Evolutionary conservation across 164 flowering plant genomes (phyloP).

Genomic region (Liriodendron chinense): DNA sequence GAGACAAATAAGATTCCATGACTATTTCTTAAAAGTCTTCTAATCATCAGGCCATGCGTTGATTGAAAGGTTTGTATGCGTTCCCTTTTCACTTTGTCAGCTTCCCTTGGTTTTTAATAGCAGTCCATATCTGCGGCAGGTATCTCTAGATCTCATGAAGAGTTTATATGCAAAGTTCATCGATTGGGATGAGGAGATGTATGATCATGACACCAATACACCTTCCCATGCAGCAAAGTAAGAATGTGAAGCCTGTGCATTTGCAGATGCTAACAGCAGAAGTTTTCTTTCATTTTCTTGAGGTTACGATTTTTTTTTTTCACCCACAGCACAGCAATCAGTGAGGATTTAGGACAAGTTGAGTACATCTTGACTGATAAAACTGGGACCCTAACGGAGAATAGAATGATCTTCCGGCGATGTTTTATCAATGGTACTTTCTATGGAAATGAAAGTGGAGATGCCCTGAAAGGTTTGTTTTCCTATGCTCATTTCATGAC

Average conservation of each 20-base stretch:
- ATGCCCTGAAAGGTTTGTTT: conserved; percentile 83
- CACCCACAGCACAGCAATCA: conserved; percentile 94
- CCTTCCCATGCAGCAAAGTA: conserved; percentile 93
- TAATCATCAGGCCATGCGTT: no score
- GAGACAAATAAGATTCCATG: no score
- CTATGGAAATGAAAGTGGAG: conserved; percentile 89
- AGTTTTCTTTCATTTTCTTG: conserved; percentile 14
- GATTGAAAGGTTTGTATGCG: background rate
- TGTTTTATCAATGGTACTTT: conserved; percentile 77
- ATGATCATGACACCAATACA: conserved; percentile 72
- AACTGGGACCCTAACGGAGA: conserved; percentile 98
- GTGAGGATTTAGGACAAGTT: conserved; percentile 98
- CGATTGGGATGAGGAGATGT: conserved; percentile 94
- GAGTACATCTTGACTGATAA: conserved; percentile 98
- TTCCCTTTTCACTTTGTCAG: background rate
- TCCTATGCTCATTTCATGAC: background rate
- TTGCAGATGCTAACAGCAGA: background rate
- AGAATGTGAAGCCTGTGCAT: conserved; percentile 19
- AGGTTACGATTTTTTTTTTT: conserved; percentile 24
- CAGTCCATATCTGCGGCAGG: conserved; percentile 43
- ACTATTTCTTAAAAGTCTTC: no score
- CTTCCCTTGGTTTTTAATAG: background rate
- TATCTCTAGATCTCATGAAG: conserved; percentile 94
- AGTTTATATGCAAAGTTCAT: conserved; percentile 96
- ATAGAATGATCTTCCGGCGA: conserved; percentile 88